Percentiles rank a stretch among this genome's conserved stretches.
Conservation (phyloP, 2,329 filamentous ascomycete species). For the Aspergillus alliaceus region DNA sequence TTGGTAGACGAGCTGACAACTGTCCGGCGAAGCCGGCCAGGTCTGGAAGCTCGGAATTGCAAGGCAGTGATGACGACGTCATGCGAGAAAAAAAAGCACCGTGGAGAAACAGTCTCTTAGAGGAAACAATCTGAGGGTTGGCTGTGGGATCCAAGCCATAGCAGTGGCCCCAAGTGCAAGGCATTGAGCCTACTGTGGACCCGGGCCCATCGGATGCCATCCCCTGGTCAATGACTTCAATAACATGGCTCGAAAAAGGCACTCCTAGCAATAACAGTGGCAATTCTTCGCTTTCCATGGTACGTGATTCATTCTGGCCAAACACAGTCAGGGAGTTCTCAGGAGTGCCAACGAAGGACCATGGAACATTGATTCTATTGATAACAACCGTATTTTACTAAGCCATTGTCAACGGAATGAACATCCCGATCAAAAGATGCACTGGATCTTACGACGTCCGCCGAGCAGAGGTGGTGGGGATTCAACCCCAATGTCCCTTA, state of each 20-base stretch:
- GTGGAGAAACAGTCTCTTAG: conserved; percentile 11
- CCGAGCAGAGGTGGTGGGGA: neutral
- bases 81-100: conserved; percentile 14
- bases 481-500: too few relatives aligned
- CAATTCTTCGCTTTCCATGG: conserved; percentile 12
- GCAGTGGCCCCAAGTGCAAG: conserved; percentile 13
- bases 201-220: conserved; percentile 14
- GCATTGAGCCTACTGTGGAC: conserved; percentile 16
- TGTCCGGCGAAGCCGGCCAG: conserved; percentile 14
- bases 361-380: neutral
- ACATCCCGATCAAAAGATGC: neutral
- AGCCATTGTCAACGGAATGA: neutral
- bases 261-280: conserved; percentile 12
- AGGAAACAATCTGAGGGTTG: conserved; percentile 2
- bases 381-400: neutral
- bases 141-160: conserved; percentile 11
- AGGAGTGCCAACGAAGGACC: neutral
- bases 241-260: conserved; percentile 13
- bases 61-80: conserved; percentile 18
- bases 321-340: neutral
- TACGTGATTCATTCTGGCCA: conserved; percentile 2
- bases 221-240: conserved; percentile 11
- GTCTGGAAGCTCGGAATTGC: conserved; percentile 14
- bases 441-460: neutral
- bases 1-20: conserved; percentile 14